phyloP scores from a whole-genome alignment of 2,329 filamentous ascomycete species.

The Tolypocladium sp. region DNA sequence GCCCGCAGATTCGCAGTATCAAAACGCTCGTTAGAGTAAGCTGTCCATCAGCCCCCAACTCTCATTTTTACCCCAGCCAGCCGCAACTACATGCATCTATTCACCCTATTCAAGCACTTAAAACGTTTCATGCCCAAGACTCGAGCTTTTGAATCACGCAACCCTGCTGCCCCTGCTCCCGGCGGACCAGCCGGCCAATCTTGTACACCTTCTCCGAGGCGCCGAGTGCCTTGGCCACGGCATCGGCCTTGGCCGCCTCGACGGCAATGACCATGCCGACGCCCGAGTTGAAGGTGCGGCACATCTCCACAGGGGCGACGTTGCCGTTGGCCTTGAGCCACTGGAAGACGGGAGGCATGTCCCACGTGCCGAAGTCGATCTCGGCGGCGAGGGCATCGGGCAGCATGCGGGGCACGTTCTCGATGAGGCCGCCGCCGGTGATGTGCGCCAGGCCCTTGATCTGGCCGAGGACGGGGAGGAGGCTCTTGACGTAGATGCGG shows the following conservation, averaged over 20 bases:
- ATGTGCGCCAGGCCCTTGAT: constrained; percentile 95
- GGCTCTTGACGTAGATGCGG: constrained; percentile 80
- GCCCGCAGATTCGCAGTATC: neutral
- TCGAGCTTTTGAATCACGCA: constrained; percentile 25
- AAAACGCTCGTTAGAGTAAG: neutral
- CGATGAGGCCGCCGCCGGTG: constrained; percentile 83
- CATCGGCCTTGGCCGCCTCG: constrained; percentile 50
- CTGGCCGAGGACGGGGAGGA: constrained; percentile 58
- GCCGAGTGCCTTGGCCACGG: constrained; percentile 51
- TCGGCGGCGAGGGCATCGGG: constrained; percentile 69
- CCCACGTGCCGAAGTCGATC: constrained; percentile 70
- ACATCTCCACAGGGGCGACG: constrained; percentile 72
- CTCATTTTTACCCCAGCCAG: neutral
- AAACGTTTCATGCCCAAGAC: constrained; percentile 14
- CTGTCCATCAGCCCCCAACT: neutral
- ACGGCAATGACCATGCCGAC: constrained; percentile 91
- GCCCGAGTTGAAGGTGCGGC: constrained; percentile 87
- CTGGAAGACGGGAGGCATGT: constrained; percentile 67
- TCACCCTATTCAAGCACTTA: neutral
- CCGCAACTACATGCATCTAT: neutral
- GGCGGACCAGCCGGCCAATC: constrained; percentile 62
- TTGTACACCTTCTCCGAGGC: constrained; percentile 64
- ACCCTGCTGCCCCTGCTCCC: constrained; percentile 28
- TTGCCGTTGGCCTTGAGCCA: constrained; percentile 75
- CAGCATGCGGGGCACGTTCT: constrained; percentile 93